Percentiles rank a stretch among this genome's conserved stretches.
phyloP scores from a whole-genome alignment of 2,329 filamentous ascomycete genomes.

The Clathrospora elynae region DNA sequence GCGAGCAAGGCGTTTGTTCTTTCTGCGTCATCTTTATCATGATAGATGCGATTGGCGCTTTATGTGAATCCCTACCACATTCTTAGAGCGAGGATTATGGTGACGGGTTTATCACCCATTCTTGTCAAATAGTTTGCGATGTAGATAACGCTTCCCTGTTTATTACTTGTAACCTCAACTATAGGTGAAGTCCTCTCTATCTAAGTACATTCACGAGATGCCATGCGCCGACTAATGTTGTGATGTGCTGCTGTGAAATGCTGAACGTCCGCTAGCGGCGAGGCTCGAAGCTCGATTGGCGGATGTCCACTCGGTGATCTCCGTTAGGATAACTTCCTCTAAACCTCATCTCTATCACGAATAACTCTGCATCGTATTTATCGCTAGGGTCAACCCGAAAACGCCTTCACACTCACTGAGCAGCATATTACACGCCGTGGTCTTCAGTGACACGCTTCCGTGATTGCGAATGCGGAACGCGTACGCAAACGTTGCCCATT shows the following conservation, averaged over 20 bases:
- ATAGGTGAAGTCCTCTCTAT: constrained; percentile 1
- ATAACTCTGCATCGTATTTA: constrained; percentile 6
- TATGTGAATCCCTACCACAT: no score
- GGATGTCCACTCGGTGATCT: constrained; percentile 7
- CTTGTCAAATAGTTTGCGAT: constrained; percentile 1
- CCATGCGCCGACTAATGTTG: constrained; percentile 15
- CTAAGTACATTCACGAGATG: constrained; percentile 6
- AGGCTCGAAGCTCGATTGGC: constrained; percentile 18
- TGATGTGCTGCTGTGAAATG: constrained; percentile 15
- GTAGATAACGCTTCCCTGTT: no score
- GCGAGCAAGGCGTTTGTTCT: constrained; percentile 29
- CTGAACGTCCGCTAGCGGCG: constrained; percentile 10
- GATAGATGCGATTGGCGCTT: constrained; percentile 1
- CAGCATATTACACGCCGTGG: no score
- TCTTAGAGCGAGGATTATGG: no score
- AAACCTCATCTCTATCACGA: constrained; percentile 18
- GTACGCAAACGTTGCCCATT: no score
- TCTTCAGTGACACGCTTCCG: no score
- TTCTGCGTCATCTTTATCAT: constrained; percentile 4
- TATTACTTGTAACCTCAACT: no score
- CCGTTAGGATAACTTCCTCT: constrained; percentile 6
- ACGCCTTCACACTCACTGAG: no score
- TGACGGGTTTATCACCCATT: constrained; percentile 3
- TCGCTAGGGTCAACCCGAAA: no score
- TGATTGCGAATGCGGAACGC: no score